Percentiles rank a stretch among this genome's conserved stretches.
These are phyloP conservation scores for Lolium multiflorum DNA, from an alignment of 176 grass and related monocot species.

Conservation along the genomic window DNA sequence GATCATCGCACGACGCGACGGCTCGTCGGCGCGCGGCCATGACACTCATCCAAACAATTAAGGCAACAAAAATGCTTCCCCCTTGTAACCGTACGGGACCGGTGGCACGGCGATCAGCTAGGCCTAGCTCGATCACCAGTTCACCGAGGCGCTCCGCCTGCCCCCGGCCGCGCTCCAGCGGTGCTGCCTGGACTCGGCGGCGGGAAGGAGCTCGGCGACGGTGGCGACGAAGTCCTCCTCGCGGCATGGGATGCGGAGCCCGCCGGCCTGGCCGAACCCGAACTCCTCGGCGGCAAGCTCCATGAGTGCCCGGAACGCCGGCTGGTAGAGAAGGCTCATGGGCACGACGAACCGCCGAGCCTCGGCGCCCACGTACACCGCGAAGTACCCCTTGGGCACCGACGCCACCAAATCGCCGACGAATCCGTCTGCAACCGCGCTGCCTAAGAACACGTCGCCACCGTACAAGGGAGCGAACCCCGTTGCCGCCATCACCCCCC, in stretches of 20 bases:
- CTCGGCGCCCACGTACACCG: conserved; percentile 68
- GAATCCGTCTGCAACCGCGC: no score
- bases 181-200: background rate
- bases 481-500: no score
- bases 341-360: conserved; percentile 64
- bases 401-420: background rate
- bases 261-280: conserved; percentile 58
- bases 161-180: background rate
- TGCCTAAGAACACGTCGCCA: no score
- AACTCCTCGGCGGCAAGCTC: conserved; percentile 75
- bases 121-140: background rate
- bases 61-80: background rate
- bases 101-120: background rate
- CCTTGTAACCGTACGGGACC: background rate
- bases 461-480: no score
- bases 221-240: conserved; percentile 59
- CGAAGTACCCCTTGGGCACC: conserved; percentile 62
- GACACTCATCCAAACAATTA: background rate
- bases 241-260: conserved; percentile 56
- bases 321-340: conserved; percentile 51
- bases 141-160: background rate
- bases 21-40: no score
- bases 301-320: conserved; percentile 57
- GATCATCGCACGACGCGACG: no score
- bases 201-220: conserved; percentile 21